phyloP scores from a whole-genome alignment of 208 protist species.

The Acanthamoeba royreba region DNA sequence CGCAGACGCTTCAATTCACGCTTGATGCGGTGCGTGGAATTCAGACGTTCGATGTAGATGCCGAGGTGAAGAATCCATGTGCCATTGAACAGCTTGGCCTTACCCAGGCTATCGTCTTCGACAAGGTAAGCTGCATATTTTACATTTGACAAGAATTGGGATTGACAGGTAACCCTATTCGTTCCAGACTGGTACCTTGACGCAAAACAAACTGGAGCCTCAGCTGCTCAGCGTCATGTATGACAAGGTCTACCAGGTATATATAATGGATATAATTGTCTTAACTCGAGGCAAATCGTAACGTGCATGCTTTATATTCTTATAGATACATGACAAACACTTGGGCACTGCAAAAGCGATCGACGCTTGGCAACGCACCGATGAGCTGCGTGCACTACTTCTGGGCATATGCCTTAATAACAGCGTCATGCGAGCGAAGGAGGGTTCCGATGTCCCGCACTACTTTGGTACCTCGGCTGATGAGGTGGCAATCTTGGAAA shows the following conservation, averaged over 20 bases:
- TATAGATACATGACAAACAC: conserved; percentile 40
- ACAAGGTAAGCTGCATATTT: conserved; percentile 23
- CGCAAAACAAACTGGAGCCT: conserved; percentile 39
- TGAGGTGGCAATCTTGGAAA: conserved; percentile 38
- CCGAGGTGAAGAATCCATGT: conserved; percentile 45
- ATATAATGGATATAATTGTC: background rate
- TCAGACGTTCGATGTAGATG: conserved; percentile 37
- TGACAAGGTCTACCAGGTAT: background rate
- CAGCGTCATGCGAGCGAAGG: conserved; percentile 29
- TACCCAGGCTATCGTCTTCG: conserved; percentile 40
- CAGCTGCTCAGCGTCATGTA: conserved; percentile 36
- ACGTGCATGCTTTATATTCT: background rate
- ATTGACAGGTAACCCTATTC: background rate
- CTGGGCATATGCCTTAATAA: conserved; percentile 37
- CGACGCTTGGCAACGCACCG: background rate
- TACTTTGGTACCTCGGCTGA: conserved; percentile 50
- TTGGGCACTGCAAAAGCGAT: background rate
- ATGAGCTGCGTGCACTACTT: background rate
- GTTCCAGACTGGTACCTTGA: conserved; percentile 27
- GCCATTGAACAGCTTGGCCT: conserved; percentile 43
- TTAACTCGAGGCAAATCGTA: background rate
- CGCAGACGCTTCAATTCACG: conserved; percentile 46
- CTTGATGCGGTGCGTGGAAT: conserved; percentile 32
- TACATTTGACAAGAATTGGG: background rate
- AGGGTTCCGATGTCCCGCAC: background rate